Evolutionary conservation across 1,284 basidiomycete genomes (phyloP).

Genomic region (Laetiporus sulphureus): DNA sequence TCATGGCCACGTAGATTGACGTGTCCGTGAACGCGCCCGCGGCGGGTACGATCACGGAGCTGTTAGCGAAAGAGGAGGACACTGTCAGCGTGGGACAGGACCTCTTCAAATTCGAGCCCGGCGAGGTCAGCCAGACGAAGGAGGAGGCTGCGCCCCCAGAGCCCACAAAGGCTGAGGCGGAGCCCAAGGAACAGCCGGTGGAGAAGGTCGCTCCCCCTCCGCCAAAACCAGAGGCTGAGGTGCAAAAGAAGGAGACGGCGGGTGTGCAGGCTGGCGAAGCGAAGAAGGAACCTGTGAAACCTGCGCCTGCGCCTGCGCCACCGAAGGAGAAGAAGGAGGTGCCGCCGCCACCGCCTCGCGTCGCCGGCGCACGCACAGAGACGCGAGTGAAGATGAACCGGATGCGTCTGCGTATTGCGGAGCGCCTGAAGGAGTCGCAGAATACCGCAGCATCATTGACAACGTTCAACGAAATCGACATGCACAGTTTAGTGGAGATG

Average conservation of each 20-base stretch:
- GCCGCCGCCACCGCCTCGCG: constrained; percentile 29
- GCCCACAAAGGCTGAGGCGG: constrained; percentile 34
- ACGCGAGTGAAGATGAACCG: constrained; percentile 96
- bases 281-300: constrained; percentile 37
- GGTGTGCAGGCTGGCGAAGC: constrained; percentile 32
- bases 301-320: constrained; percentile 32
- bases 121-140: constrained; percentile 47
- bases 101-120: constrained; percentile 87
- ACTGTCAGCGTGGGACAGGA: constrained; percentile 95
- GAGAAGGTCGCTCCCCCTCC: constrained; percentile 37
- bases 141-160: constrained; percentile 24
- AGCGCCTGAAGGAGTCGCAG: constrained; percentile 97
- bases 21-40: constrained; percentile 93
- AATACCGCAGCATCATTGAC: constrained; percentile 96
- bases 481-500: constrained; percentile 93
- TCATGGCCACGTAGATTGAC: constrained; percentile 68
- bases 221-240: constrained; percentile 26
- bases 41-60: constrained; percentile 84
- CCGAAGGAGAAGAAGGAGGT: constrained; percentile 32
- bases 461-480: constrained; percentile 99
- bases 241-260: constrained; percentile 28
- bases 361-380: constrained; percentile 68
- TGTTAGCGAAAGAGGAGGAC: constrained; percentile 88
- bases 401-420: constrained; percentile 96
- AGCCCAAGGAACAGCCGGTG: constrained; percentile 41